A percentile compares a stretch with the other conserved stretches of the same genome.
phyloP scores from a whole-genome alignment of 257 asterid species.

The Lithospermum erythrorhizon region DNA sequence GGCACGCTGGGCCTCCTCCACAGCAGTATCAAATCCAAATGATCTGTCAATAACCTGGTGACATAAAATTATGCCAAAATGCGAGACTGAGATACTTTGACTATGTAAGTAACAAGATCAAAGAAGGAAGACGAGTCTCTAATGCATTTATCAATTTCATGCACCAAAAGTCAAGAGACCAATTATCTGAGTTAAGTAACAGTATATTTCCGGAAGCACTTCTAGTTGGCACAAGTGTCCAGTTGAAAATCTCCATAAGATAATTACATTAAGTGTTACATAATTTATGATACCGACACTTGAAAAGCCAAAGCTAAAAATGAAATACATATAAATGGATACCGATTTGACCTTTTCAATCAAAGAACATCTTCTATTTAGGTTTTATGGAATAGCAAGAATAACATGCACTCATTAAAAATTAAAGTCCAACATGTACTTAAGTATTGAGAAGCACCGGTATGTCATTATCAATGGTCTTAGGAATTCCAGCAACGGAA shows the following conservation, averaged over 20 bases:
- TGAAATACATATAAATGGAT: slow-evolving; percentile 1
- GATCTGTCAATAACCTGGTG: slow-evolving; percentile 78
- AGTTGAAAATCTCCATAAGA: neutral
- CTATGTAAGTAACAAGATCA: slow-evolving; percentile 6
- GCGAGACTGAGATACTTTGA: neutral
- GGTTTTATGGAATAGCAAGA: neutral
- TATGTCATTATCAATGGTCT: slow-evolving; percentile 94
- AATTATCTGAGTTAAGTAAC: neutral
- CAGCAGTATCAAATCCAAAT: slow-evolving; percentile 91
- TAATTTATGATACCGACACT: too few species aligned
- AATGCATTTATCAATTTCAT: neutral
- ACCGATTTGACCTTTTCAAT: neutral
- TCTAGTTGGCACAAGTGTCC: neutral
- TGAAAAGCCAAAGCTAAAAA: too few species aligned
- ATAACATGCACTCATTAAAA: neutral
- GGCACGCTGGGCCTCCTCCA: slow-evolving; percentile 96
- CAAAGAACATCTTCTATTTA: too few species aligned
- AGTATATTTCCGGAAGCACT: neutral
- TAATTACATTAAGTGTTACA: too few species aligned
- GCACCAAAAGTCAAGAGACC: neutral
- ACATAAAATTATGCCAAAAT: slow-evolving; percentile 8
- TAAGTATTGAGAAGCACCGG: slow-evolving; percentile 42
- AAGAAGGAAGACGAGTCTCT: neutral
- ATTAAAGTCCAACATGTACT: neutral
- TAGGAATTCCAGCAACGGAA: slow-evolving; percentile 83